Conservation (phyloP, 495 filamentous ascomycete species). For the Aspergillus cavernicola region DNA sequence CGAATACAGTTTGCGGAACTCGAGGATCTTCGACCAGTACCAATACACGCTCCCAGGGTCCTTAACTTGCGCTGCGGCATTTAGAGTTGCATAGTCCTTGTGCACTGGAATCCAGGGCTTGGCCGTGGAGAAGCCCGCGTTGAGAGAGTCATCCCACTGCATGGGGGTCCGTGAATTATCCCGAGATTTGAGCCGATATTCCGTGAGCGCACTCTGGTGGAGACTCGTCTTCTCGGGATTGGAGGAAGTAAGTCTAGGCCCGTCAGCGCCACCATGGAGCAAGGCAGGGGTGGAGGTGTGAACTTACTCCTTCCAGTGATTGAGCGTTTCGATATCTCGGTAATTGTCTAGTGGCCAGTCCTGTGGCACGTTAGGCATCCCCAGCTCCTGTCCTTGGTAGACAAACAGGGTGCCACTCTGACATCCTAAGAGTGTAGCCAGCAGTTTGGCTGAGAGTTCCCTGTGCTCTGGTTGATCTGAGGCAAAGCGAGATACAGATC, state of each 20-base stretch:
- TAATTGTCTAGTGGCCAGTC: slow-evolving; percentile 58
- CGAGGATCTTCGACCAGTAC: slow-evolving; percentile 44
- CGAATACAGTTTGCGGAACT: slow-evolving; percentile 39
- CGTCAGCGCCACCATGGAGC: no score
- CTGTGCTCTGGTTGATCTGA: slow-evolving; percentile 39
- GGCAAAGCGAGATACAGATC: slow-evolving; percentile 51
- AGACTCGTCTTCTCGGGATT: neutral
- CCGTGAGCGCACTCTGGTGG: neutral
- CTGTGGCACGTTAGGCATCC: slow-evolving; percentile 60
- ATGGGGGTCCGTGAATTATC: slow-evolving; percentile 50
- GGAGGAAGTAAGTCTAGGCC: neutral
- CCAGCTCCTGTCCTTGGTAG: slow-evolving; percentile 67
- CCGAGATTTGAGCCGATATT: slow-evolving; percentile 28
- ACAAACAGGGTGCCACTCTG: slow-evolving; percentile 61
- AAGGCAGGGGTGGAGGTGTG: no score
- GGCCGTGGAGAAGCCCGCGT: slow-evolving; percentile 39
- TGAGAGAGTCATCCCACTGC: slow-evolving; percentile 53
- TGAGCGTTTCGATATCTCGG: slow-evolving; percentile 58
- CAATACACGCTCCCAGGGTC: slow-evolving; percentile 34
- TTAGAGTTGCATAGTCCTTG: slow-evolving; percentile 38
- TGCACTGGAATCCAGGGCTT: slow-evolving; percentile 51
- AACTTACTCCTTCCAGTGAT: slow-evolving; percentile 27
- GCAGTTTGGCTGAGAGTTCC: slow-evolving; percentile 49
- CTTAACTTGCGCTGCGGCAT: slow-evolving; percentile 36
- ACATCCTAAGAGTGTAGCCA: slow-evolving; percentile 50